phyloP scores from a whole-genome alignment of 2,329 filamentous ascomycete species.

The Fusarium virguliforme region DNA sequence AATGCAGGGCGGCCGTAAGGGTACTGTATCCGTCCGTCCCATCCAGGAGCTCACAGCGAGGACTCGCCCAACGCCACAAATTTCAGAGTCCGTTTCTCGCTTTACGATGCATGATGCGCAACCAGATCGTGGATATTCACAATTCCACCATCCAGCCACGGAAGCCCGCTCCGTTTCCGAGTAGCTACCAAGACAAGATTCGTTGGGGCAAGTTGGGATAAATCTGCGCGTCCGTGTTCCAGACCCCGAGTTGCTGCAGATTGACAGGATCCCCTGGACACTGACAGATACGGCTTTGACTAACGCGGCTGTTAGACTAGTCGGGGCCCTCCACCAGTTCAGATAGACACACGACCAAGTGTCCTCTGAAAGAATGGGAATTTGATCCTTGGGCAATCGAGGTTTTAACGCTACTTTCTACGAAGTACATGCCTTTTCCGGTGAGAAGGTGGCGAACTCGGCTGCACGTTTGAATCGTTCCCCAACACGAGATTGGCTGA shows the following conservation, averaged over 20 bases:
- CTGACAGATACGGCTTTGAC: constrained; percentile 18
- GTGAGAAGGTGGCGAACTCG: constrained; percentile 32
- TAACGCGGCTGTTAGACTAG: not conserved
- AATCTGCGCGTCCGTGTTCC: constrained; percentile 9
- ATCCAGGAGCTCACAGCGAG: not conserved
- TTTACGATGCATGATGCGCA: constrained; percentile 1
- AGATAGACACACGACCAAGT: not conserved
- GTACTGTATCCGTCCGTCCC: too few species aligned
- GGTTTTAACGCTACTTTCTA: constrained; percentile 12
- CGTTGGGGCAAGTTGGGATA: constrained; percentile 12
- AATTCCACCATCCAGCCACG: constrained; percentile 3
- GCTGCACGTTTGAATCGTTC: constrained; percentile 38
- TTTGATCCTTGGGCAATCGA: constrained; percentile 8
- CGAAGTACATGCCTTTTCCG: constrained; percentile 41
- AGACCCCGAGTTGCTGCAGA: constrained; percentile 20
- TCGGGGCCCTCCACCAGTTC: constrained; percentile 32
- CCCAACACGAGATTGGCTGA: constrained; percentile 18
- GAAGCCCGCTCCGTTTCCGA: not conserved
- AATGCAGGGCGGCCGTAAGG: constrained; percentile 1
- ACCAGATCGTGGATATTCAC: not conserved
- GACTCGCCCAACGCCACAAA: not conserved
- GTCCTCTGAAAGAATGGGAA: constrained; percentile 18
- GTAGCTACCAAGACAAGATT: not conserved
- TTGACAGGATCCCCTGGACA: constrained; percentile 22
- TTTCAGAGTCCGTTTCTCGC: not conserved